Evolutionary conservation across 257 asterid species (phyloP), one percentile per base, ranked within the genome.

Genomic region (Solanum paucissectum): DNA sequence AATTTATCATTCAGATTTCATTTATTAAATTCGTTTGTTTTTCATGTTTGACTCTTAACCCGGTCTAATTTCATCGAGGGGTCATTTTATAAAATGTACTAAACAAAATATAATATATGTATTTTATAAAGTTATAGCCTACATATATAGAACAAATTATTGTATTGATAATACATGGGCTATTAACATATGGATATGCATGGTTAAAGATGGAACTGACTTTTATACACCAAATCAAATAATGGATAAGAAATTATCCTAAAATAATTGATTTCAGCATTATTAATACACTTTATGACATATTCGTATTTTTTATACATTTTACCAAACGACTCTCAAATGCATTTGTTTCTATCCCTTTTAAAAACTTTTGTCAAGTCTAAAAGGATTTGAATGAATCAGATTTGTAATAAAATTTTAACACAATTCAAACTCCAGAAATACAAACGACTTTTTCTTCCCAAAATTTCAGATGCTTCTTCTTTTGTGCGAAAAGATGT

Each of bases 381-480:
- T 55, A 3, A 55, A 49, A 49, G 5, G 0, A 49, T 49, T 49
- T 14, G 3, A 58, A 23, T 9, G 32, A 23, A n/a, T 62, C 32
- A 0, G 0, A 9, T 62, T 0, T 62, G 2, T 62, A 4, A n/a
- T 0, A 62, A 0, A 60, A 2, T 23, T 0, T 62, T 9, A 25
- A 27, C 34, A 66, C 10, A 29, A 68, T 3, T 68, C 20, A 12
- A 0, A 25, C 21, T 68, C 21, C 27, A 12, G 3, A 68, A 27
- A 12, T 29, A 6, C 1, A 11, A 25, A 12, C 0, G 0, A 16
- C 0, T 27, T 66, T 66, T 6, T 12, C 36, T 68, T 27, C 34
- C 74, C 36, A 66, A 66, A 66, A 14, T 25, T 66, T 12, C 0
- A 23, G 20, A 33, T 29, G 21, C 2, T 5, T 13, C n/a, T 69